These are phyloP conservation scores for Monilinia vaccinii-corymbosi DNA, from an alignment of 2,329 filamentous ascomycete species.

Conservation along the genomic window DNA sequence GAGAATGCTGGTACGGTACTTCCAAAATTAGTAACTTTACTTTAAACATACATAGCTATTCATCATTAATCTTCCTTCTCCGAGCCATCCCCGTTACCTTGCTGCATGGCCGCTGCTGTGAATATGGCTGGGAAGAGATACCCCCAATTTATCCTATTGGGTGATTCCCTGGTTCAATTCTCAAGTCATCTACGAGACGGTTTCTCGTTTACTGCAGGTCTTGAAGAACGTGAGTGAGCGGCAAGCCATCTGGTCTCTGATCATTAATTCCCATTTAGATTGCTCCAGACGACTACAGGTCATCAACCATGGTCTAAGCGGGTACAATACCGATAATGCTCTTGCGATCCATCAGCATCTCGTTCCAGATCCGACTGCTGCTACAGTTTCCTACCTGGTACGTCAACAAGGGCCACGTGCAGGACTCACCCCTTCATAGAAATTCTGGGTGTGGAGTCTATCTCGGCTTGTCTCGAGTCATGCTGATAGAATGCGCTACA, in stretches of 20 bases:
- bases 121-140: constrained; percentile 4
- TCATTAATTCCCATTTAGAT: constrained; percentile 38
- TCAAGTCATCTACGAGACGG: constrained; percentile 52
- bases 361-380: constrained; percentile 55
- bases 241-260: constrained; percentile 6
- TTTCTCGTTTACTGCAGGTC: constrained; percentile 64
- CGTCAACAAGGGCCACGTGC: constrained; percentile 21
- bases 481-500: background rate
- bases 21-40: too few species aligned
- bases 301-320: constrained; percentile 74
- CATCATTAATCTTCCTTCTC: too few species aligned
- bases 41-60: too few species aligned
- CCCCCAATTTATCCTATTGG: constrained; percentile 68
- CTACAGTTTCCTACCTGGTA: constrained; percentile 54
- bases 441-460: too few species aligned
- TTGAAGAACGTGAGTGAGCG: constrained; percentile 33
- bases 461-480: background rate
- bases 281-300: constrained; percentile 75
- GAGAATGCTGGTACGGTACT: too few species aligned
- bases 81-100: too few species aligned
- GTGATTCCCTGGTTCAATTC: constrained; percentile 78
- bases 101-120: background rate
- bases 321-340: constrained; percentile 74
- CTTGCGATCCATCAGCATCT: constrained; percentile 59
- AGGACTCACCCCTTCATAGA: background rate